phyloP scores from a whole-genome alignment of 2,329 filamentous ascomycete species.

The Aspergillus calidoustus region DNA sequence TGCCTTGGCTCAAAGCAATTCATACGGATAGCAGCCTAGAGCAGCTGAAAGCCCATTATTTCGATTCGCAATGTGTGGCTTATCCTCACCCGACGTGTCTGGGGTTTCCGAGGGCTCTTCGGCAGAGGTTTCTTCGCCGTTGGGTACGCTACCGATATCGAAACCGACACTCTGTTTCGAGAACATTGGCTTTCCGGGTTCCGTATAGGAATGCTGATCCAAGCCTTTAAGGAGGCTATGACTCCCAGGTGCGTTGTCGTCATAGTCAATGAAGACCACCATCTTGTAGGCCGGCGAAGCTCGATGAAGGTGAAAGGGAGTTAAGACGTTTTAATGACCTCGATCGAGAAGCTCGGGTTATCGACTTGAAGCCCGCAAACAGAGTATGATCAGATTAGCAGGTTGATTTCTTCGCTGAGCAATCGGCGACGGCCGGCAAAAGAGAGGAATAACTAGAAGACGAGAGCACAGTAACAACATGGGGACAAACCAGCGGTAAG shows the following conservation, averaged over 20 bases:
- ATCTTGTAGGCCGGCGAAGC: constrained; percentile 36
- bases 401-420: background rate
- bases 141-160: constrained; percentile 15
- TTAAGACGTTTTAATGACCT: background rate
- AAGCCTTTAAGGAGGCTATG: constrained; percentile 24
- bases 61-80: constrained; percentile 29
- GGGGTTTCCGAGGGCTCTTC: constrained; percentile 4
- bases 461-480: background rate
- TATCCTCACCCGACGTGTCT: constrained; percentile 6
- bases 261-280: constrained; percentile 55
- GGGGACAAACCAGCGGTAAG: background rate
- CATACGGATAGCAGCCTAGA: constrained; percentile 56
- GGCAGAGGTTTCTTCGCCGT: constrained; percentile 17
- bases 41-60: constrained; percentile 46
- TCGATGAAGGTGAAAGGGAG: constrained; percentile 7
- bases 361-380: background rate
- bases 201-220: constrained; percentile 23
- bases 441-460: background rate
- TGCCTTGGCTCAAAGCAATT: constrained; percentile 23
- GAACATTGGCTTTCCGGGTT: constrained; percentile 29
- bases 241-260: constrained; percentile 41
- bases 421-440: background rate
- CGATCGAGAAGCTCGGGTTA: background rate
- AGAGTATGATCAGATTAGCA: background rate
- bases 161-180: constrained; percentile 22